Base-by-base conservation (phyloP, 2,329 filamentous ascomycete species). In the Hypoxylon sp. region DNA sequence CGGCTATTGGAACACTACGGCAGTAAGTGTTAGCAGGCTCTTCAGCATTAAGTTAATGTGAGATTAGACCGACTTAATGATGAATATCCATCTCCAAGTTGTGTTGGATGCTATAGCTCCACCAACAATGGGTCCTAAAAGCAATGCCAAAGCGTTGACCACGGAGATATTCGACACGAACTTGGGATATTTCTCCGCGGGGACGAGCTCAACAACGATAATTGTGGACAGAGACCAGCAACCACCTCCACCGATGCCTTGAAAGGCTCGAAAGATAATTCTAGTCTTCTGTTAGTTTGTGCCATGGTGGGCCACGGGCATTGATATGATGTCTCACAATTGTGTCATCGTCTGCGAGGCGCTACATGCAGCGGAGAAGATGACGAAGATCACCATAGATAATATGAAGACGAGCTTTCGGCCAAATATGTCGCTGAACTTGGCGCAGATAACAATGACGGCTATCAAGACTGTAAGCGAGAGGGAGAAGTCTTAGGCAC, bases 81-180 rank as follows among this genome's bases (percentile, higher is more conserved):
- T 67, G 46, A 75, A 75, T 13, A 75, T 73, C 73, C 73, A 75
- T 62, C 73, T 71, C 73, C 73, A 75, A 2, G 36, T 69, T 9
- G 63, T 68, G 17, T 60, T 25, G 0, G 66, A 52, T 10, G 59
- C 32, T 56, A 75, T 74, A 1, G 67, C 72, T 5, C 73, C 73
- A 5, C 73, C 73, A n/a, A 75, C 19, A 3, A 75, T 73, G 0
- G 73, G 73, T 0, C 73, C 73, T 3, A 73, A 41, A 0, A 72
- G 50, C 2, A 71, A n/a, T 0, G 65, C 65, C 0, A 73, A 4
- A 17, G 72, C 53, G n/a, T 50, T 68, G 2, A 52, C 34, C 1
- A 72, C 34, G 1, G 70, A 65, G 9, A 71, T 34, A 38, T 63
- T 19, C 36, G 51, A n/a, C 36, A 60, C 49, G 5, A 49, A 70